These are phyloP conservation scores for Delphinella strobiligena DNA, from an alignment of 2,329 filamentous ascomycete species.

Conservation along the genomic window DNA sequence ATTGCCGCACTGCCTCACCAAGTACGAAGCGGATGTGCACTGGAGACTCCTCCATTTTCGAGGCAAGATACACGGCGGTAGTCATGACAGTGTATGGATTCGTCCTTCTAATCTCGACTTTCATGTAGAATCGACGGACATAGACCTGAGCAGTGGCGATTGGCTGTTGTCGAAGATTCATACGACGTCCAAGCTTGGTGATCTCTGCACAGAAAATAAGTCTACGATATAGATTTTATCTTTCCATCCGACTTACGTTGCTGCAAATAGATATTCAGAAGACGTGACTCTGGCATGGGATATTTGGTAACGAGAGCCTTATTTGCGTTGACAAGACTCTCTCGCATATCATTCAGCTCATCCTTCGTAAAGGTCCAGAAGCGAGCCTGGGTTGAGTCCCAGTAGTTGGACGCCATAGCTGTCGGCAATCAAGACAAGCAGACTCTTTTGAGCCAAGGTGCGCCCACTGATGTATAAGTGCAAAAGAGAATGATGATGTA, in stretches of 20 bases:
- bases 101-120: constrained; percentile 79
- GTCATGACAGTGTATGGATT: constrained; percentile 88
- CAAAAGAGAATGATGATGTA: no score
- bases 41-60: constrained; percentile 95
- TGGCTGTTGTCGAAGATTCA: constrained; percentile 78
- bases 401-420: constrained; percentile 86
- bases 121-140: constrained; percentile 83
- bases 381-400: constrained; percentile 83
- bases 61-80: constrained; percentile 89
- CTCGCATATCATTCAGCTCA: constrained; percentile 63
- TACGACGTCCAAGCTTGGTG: constrained; percentile 68
- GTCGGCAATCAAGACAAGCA: neutral
- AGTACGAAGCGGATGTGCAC: constrained; percentile 91
- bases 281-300: constrained; percentile 67
- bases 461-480: no score
- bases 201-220: constrained; percentile 45
- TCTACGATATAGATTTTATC: neutral
- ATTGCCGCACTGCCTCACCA: constrained; percentile 71
- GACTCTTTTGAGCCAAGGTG: no score
- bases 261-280: constrained; percentile 85
- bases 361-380: constrained; percentile 86
- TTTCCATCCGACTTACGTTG: constrained; percentile 48
- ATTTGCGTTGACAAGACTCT: constrained; percentile 42
- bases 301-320: constrained; percentile 63
- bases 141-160: constrained; percentile 92